phyloP scores from a whole-genome alignment of 2,329 filamentous ascomycete genomes.

The Epicoccum nigrum region DNA sequence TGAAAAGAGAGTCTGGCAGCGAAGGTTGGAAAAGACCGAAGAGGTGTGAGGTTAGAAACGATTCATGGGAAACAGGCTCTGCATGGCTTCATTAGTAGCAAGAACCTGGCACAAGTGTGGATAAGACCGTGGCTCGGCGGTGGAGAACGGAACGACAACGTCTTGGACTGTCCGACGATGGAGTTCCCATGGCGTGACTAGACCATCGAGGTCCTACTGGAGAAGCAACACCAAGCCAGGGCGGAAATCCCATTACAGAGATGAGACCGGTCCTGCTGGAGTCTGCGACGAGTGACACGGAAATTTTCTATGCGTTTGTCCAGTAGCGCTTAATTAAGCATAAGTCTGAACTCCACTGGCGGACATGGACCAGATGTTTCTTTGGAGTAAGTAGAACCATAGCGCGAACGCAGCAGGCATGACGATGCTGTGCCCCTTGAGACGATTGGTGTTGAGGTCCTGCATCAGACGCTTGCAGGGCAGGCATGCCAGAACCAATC shows the following conservation, averaged over 20 bases:
- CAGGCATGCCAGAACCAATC: constrained; percentile 20
- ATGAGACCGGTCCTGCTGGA: constrained; percentile 44
- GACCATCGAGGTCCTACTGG: constrained; percentile 29
- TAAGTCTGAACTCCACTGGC: constrained; percentile 29
- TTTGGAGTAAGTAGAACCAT: constrained; percentile 16
- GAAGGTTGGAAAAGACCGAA: constrained; percentile 34
- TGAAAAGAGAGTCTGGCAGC: constrained; percentile 36
- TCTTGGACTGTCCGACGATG: constrained; percentile 24
- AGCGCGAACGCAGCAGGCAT: constrained; percentile 30
- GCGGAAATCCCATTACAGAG: constrained; percentile 31
- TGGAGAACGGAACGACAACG: constrained; percentile 24
- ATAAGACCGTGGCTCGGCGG: constrained; percentile 33
- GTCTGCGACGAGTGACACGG: constrained; percentile 40
- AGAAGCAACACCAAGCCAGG: constrained; percentile 38
- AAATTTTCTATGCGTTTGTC: constrained; percentile 36
- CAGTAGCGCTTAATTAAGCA: constrained; percentile 28
- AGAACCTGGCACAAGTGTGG: constrained; percentile 23
- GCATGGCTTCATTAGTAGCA: constrained; percentile 38
- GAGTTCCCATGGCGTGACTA: constrained; percentile 41
- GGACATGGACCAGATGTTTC: constrained; percentile 35
- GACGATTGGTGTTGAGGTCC: constrained; percentile 48
- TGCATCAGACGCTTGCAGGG: constrained; percentile 25
- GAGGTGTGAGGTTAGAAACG: constrained; percentile 31
- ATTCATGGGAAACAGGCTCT: constrained; percentile 38
- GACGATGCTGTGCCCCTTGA: constrained; percentile 41